Base-by-base conservation (phyloP, 1,284 basidiomycete genomes). In the Phaffia rhodozyma region DNA sequence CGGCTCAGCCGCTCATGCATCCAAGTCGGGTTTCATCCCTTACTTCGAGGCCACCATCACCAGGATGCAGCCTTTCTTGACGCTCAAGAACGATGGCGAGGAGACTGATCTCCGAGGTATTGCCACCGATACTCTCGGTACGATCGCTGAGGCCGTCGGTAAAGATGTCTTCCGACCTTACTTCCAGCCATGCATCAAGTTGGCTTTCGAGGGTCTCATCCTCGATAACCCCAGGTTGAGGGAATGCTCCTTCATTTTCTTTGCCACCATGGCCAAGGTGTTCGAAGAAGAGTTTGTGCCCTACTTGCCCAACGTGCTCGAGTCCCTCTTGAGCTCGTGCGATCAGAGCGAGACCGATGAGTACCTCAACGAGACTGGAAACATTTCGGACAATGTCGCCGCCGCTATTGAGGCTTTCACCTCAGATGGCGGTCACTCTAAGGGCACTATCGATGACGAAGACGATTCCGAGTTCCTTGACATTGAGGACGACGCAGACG, bases 191-290 rank as follows among this genome's bases (percentile, higher is more conserved):
- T 85, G 97, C 82, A 97, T 99, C 94, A 86, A 86, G 74, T 86
- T 91, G 70, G 90, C 93, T 3, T 93, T 97, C 79, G 84, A 88
- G 70, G 93, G 89, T 58, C 84, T 94, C 66, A 85, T 88, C 67
- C 83, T 94, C 76, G 88, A 90, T 69, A 79, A 79, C 73, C 86
- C 92, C 5, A 83, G 92, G 67, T 80, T 98, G 66, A 83, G 91
- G 70, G 96, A 99, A 77, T 97, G 92, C 77, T 90, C 87, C 72
- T 98, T 97, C 84, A 81, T 99, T 72, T 97, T 97, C 84, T 98
- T 98, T 71, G 90, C 92, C 67, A 91, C 96, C 69, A 94, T 98
- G 89, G 87, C 93, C 30, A 84, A 89, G 61, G 92, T 98, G 32
- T 99, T 97, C 72, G 89, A 85, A 67, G 89, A 90, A 68, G 93